Evolutionary conservation across 2,329 filamentous ascomycete genomes (phyloP).

Genomic region (Phoma herbarum): DNA sequence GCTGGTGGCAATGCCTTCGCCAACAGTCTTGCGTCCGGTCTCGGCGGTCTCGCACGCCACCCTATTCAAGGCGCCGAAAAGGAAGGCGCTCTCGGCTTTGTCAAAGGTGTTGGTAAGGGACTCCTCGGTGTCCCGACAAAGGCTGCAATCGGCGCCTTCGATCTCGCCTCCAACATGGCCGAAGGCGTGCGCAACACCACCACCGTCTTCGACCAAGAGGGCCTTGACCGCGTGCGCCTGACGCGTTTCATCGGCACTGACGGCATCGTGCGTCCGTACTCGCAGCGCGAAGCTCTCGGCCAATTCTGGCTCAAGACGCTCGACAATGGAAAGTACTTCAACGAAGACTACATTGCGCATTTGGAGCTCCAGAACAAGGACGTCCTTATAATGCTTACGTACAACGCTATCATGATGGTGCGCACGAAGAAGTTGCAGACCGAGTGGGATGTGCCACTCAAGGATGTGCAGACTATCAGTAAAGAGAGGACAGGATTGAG

Average conservation of each 20-base stretch:
- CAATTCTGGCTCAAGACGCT: constrained; percentile 99
- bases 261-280: constrained; percentile 93
- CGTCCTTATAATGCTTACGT: constrained; percentile 75
- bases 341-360: constrained; percentile 96
- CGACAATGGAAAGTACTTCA: constrained; percentile 97
- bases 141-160: constrained; percentile 94
- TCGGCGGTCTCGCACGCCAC: constrained; percentile 91
- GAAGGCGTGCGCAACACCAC: constrained; percentile 99
- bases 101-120: constrained; percentile 97
- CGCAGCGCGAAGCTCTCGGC: constrained; percentile 90
- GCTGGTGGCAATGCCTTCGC: constrained; percentile 95
- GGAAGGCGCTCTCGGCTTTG: constrained; percentile 91
- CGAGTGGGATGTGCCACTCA: constrained; percentile 96
- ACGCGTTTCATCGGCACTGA: constrained; percentile 91
- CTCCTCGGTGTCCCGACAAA: constrained; percentile 95
- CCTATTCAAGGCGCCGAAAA: constrained; percentile 95
- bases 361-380: constrained; percentile 89
- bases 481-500: constrained; percentile 96
- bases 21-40: constrained; percentile 89
- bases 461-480: constrained; percentile 94
- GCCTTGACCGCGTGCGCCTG: constrained; percentile 92
- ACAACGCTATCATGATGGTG: constrained; percentile 83
- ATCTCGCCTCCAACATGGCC: constrained; percentile 94
- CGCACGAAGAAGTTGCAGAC: constrained; percentile 83
- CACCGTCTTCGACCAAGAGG: constrained; percentile 94